Base-by-base conservation (phyloP, 2,329 filamentous ascomycete genomes). In the Cladorrhinum sp. region DNA sequence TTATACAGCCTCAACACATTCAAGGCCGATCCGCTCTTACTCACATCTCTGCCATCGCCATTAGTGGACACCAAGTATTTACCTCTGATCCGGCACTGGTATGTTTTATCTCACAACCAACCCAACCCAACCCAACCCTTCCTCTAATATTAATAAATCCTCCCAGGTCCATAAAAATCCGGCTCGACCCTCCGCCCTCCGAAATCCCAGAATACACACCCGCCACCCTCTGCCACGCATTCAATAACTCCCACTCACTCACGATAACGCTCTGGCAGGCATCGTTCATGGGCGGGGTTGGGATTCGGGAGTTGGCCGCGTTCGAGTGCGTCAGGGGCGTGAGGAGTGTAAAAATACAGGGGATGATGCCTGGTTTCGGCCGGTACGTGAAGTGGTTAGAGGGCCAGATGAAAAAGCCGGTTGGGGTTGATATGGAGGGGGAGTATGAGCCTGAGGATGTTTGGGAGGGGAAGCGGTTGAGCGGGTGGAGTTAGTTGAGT, bases 1-100 rank as follows among this genome's bases (percentile, higher is more conserved):
- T 76, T 81, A 48, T 81, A 81, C 69, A 61, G 66, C 22, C 62
- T 62, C 61, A 81, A 81, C 72, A 76, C 72, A 45, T 81, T 80
- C 69, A 64, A 75, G 59, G 75, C 77, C 10, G 76, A 80, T 68
- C 70, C 72, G 1, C 69, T 69, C 3, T 69, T 78, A 18, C 76
- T 81, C 8, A 71, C 77, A 5, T 64, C 69, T 2, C 76, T 77
- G 60, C 78, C 78, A 7, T 73, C 74, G 4, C 41, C 49, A 22
- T 16, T 50, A 32, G 23, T 45, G 61, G 72, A 13, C 62, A 0
- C 10, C 22, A 18, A 3, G 12, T 45, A 18, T 16, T 13, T 45
- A 25, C 22, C 69, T 25, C 72, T 71, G 36, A 76, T 79, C 63
- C 71, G 70, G 59, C 73, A 76, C 59, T 75, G 76, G 65, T 72